phyloP scores from a whole-genome alignment of 306 rosid genomes.

The Dalbergia cultrata region DNA sequence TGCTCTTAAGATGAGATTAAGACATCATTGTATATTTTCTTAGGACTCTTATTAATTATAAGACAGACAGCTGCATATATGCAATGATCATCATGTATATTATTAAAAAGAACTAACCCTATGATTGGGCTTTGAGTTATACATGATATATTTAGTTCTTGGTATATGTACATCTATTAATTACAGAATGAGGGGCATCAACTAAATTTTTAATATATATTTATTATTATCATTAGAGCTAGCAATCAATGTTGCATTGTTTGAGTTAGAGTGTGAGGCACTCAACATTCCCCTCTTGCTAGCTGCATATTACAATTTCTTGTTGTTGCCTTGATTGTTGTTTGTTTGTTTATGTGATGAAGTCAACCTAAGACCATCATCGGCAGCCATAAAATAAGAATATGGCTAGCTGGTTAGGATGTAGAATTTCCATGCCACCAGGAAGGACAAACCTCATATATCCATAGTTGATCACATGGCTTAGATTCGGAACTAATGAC shows the following conservation, averaged over 20 bases:
- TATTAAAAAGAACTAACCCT: not conserved
- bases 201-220: not conserved
- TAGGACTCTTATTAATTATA: conserved; percentile 34
- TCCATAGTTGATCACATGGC: conserved; percentile 48
- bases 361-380: conserved; percentile 57
- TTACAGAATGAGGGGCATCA: conserved; percentile 2
- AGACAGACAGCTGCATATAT: conserved; percentile 45
- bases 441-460: conserved; percentile 45
- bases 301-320: conserved; percentile 23
- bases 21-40: conserved; percentile 44
- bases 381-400: conserved; percentile 27
- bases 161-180: not conserved
- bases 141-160: conserved; percentile 9
- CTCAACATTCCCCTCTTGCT: conserved; percentile 46
- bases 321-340: not conserved
- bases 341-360: conserved; percentile 39
- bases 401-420: conserved; percentile 44
- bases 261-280: conserved; percentile 46
- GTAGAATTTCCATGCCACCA: conserved; percentile 47
- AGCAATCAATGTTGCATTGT: conserved; percentile 9
- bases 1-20: conserved; percentile 47
- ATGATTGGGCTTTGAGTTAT: not conserved
- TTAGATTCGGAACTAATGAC: conserved; percentile 43
- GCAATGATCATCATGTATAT: conserved; percentile 30
- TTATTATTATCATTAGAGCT: not conserved